phyloP scores from a whole-genome alignment of 73 alveolate species.

The Stentor roeselii region DNA sequence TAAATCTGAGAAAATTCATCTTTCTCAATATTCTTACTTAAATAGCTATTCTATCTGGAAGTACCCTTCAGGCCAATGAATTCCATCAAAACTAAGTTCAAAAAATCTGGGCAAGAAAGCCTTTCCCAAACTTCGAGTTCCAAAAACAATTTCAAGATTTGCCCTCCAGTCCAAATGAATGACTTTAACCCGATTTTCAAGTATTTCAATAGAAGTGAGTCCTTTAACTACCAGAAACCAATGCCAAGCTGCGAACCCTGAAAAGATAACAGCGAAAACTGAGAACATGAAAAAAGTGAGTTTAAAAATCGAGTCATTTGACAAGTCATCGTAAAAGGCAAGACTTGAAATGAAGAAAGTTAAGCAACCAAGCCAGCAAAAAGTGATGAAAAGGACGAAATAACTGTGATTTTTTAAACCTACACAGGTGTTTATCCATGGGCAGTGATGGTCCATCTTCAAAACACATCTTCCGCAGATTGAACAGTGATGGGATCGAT shows the following conservation, averaged over 20 bases:
- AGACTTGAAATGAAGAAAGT: neutral
- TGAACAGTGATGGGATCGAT: slow-evolving; percentile 34
- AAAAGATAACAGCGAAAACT: neutral
- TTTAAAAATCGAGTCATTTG: neutral
- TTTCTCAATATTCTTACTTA: no score
- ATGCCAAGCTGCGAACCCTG: slow-evolving; percentile 13
- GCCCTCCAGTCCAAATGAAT: neutral
- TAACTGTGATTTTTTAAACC: slow-evolving; percentile 34
- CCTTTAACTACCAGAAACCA: neutral
- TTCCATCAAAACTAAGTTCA: slow-evolving; percentile 4
- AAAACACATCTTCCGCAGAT: slow-evolving; percentile 36
- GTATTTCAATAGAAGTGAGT: neutral
- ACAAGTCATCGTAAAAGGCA: neutral
- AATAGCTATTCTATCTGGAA: no score
- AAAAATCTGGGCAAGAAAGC: neutral
- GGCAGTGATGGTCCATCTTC: slow-evolving; percentile 52
- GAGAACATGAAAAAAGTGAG: neutral
- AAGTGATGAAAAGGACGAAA: slow-evolving; percentile 30
- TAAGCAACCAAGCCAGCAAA: slow-evolving; percentile 13
- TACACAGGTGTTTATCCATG: slow-evolving; percentile 50
- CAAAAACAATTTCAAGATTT: slow-evolving; percentile 7
- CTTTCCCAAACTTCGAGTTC: neutral
- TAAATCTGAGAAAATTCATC: no score
- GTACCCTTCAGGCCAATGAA: slow-evolving; percentile 2
- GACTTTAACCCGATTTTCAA: neutral